These are phyloP conservation scores for Trametes pubescens DNA, from an alignment of 1,284 basidiomycete species.

Conservation along the genomic window DNA sequence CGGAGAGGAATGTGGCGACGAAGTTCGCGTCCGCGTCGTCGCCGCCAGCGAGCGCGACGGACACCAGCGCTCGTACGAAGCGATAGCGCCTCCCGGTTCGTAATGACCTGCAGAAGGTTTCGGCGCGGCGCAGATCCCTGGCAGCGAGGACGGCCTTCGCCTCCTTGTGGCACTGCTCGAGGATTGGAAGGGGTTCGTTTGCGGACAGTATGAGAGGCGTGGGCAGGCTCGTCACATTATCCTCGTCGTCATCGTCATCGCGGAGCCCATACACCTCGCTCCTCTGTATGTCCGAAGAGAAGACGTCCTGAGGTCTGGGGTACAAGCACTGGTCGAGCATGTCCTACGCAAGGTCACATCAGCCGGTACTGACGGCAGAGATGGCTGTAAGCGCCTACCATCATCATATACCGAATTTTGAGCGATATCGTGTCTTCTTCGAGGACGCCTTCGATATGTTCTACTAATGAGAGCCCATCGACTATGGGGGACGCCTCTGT, in stretches of 20 bases:
- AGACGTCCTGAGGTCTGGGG: conserved; percentile 37
- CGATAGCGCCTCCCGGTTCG: conserved; percentile 21
- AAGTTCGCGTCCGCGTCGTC: conserved; percentile 30
- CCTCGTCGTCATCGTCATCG: conserved; percentile 19
- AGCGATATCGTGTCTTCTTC: conserved; percentile 37
- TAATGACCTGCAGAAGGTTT: conserved; percentile 27
- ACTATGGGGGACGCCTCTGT: conserved; percentile 38
- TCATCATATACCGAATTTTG: conserved; percentile 39
- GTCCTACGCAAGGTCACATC: conserved; percentile 23
- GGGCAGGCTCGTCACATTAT: not conserved
- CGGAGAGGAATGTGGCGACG: conserved; percentile 33
- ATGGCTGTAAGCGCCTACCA: conserved; percentile 31
- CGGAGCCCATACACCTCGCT: conserved; percentile 38
- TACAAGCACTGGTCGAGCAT: conserved; percentile 37
- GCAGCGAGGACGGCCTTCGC: conserved; percentile 22
- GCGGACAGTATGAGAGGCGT: too few species aligned
- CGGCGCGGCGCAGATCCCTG: conserved; percentile 13
- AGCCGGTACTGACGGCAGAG: not conserved
- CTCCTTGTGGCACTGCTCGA: conserved; percentile 13
- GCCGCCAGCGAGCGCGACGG: conserved; percentile 24
- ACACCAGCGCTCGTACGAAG: conserved; percentile 30
- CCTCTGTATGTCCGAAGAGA: conserved; percentile 35
- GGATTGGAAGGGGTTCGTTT: not conserved
- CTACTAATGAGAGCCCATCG: conserved; percentile 29
- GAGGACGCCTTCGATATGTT: conserved; percentile 34